Percentiles rank a stretch among this genome's conserved stretches.
These are phyloP conservation scores for Schrenkiella parvula DNA, from an alignment of 345 rosid genomes.

Conservation along the genomic window DNA sequence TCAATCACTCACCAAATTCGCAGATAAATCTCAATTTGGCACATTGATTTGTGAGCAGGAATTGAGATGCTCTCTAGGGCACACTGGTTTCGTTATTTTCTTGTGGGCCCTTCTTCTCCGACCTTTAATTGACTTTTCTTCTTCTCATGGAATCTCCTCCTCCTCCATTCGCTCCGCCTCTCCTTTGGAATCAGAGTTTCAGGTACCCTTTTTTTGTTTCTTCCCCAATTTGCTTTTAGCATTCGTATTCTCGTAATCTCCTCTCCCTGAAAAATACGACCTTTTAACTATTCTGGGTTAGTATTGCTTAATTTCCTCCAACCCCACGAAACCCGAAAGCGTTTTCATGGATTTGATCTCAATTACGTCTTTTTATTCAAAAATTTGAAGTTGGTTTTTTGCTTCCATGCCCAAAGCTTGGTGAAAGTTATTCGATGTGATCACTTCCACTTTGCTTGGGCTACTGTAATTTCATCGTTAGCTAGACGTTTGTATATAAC, in stretches of 20 bases:
- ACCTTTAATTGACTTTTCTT: conserved; percentile 11
- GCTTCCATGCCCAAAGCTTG: neutral
- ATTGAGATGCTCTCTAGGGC: conserved; percentile 19
- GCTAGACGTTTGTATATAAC: neutral
- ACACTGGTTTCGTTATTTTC: neutral
- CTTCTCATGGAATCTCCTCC: conserved; percentile 19
- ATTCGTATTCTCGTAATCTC: neutral
- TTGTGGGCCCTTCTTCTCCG: conserved; percentile 20
- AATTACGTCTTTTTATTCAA: neutral
- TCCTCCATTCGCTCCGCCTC: conserved; percentile 16
- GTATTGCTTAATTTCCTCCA: neutral
- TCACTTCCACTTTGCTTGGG: neutral
- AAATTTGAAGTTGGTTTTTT: neutral
- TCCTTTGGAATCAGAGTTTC: conserved; percentile 19
- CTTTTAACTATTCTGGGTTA: neutral
- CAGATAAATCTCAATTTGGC: conserved; percentile 8
- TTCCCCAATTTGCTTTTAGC: neutral
- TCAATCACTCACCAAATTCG: neutral
- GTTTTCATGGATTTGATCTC: conserved; percentile 20
- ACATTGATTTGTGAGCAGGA: conserved; percentile 18
- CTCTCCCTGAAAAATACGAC: neutral
- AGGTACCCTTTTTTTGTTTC: conserved; percentile 15
- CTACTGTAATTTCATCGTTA: neutral
- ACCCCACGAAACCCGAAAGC: neutral
- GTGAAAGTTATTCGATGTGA: neutral